These are phyloP conservation scores for Cercospora sp. DNA, from an alignment of 2,329 filamentous ascomycete genomes.

Conservation along the genomic window DNA sequence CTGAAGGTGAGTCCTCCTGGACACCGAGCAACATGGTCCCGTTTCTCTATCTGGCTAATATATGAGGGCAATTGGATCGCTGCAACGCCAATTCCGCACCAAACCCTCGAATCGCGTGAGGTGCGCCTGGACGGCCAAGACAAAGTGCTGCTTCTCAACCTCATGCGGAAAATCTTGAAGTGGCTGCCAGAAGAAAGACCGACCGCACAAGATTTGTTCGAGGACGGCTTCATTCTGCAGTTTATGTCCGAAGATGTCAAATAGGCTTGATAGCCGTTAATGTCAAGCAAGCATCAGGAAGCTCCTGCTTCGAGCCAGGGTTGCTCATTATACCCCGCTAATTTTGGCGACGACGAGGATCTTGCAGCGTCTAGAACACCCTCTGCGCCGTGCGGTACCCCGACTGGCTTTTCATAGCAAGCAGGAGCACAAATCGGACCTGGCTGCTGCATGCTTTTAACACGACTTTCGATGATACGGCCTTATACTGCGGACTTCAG, in stretches of 20 bases:
- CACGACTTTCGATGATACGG: no score
- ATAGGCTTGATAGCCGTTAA: neutral
- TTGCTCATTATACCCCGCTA: neutral
- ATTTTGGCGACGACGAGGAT: neutral
- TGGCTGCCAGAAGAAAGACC: conserved; percentile 38
- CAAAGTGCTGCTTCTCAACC: conserved; percentile 35
- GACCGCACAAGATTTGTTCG: conserved; percentile 28
- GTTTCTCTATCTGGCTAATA: neutral
- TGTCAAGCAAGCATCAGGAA: neutral
- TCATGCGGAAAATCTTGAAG: conserved; percentile 43
- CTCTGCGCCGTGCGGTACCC: neutral
- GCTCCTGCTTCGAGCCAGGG: neutral
- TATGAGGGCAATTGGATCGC: conserved; percentile 36
- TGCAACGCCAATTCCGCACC: conserved; percentile 36
- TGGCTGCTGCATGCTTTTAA: no score
- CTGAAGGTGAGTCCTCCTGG: conserved; percentile 15
- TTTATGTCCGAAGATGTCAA: neutral
- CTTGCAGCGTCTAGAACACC: neutral
- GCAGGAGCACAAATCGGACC: no score
- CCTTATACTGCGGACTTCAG: no score
- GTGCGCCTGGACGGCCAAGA: conserved; percentile 35
- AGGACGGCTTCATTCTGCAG: conserved; percentile 16
- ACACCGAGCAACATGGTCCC: no score
- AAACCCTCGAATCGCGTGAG: conserved; percentile 34
- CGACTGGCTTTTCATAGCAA: no score